These are phyloP conservation scores for Didymella glomerata DNA, from an alignment of 2,329 filamentous ascomycete species.

Conservation along the genomic window DNA sequence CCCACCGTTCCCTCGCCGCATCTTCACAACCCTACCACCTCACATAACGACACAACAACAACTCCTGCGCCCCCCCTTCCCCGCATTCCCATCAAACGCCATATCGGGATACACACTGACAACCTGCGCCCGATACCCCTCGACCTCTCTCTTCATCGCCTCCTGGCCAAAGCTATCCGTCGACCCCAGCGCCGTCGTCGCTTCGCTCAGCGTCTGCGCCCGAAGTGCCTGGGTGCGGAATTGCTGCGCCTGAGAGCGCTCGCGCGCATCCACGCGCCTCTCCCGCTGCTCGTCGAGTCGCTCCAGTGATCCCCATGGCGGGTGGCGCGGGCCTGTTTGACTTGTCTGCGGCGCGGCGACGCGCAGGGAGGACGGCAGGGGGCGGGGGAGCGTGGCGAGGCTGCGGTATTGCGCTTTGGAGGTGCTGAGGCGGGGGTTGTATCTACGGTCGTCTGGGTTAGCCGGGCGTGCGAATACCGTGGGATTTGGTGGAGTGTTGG, in stretches of 20 bases:
- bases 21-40: not conserved
- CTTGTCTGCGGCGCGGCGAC: slow-evolving; percentile 12
- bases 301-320: slow-evolving; percentile 29
- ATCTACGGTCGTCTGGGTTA: not conserved
- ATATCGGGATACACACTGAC: slow-evolving; percentile 36
- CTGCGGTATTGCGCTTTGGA: slow-evolving; percentile 13
- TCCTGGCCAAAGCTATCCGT: slow-evolving; percentile 13
- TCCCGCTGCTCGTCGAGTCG: slow-evolving; percentile 20
- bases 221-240: too few relatives aligned
- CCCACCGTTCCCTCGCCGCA: not conserved
- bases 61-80: slow-evolving; percentile 13
- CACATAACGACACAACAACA: slow-evolving; percentile 33
- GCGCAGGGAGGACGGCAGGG: slow-evolving; percentile 11
- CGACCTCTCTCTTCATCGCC: slow-evolving; percentile 26
- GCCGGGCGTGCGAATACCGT: not conserved
- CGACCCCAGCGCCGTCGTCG: not conserved
- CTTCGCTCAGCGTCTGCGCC: slow-evolving; percentile 2
- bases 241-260: slow-evolving; percentile 6
- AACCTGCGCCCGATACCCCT: slow-evolving; percentile 31
- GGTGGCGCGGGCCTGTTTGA: slow-evolving; percentile 22
- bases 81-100: slow-evolving; percentile 28
- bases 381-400: slow-evolving; percentile 3
- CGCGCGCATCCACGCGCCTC: slow-evolving; percentile 15
- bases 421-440: slow-evolving; percentile 14
- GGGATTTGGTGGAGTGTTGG: not conserved